Evolutionary conservation across 2,329 filamentous ascomycete species (phyloP).

Genomic region (Pseudocercospora eumusae): DNA sequence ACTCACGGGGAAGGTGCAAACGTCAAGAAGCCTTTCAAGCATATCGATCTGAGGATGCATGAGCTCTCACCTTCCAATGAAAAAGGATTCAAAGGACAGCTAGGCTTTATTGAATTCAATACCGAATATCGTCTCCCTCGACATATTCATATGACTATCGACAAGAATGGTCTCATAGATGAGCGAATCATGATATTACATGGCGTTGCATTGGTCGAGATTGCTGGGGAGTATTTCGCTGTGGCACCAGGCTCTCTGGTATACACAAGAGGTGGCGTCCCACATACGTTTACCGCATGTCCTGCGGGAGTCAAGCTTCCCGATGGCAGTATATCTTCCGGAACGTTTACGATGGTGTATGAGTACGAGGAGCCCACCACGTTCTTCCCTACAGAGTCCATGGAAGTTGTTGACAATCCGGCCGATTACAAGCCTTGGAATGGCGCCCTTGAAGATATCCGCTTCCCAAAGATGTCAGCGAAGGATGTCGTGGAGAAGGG

Average conservation of each 20-base stretch:
- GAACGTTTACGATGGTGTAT: constrained; percentile 32
- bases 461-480: constrained; percentile 25
- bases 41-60: constrained; percentile 29
- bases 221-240: constrained; percentile 26
- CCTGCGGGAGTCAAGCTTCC: constrained; percentile 28
- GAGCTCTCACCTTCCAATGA: constrained; percentile 27
- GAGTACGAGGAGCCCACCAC: constrained; percentile 31
- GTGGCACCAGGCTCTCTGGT: constrained; percentile 30
- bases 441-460: constrained; percentile 27
- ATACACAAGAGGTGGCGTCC: constrained; percentile 28
- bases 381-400: constrained; percentile 28
- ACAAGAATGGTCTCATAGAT: constrained; percentile 23
- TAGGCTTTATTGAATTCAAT: constrained; percentile 29
- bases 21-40: constrained; percentile 31
- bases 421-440: constrained; percentile 25
- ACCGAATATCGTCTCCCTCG: constrained; percentile 27
- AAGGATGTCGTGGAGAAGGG: constrained; percentile 25
- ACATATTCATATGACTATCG: constrained; percentile 31
- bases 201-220: constrained; percentile 28
- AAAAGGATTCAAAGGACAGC: constrained; percentile 26
- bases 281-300: constrained; percentile 32
- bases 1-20: constrained; percentile 28
- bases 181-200: constrained; percentile 31
- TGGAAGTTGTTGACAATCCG: constrained; percentile 17
- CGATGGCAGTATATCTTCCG: constrained; percentile 26